phyloP scores from a whole-genome alignment of 2,329 filamentous ascomycete genomes.

The Cercospora brassicicola region DNA sequence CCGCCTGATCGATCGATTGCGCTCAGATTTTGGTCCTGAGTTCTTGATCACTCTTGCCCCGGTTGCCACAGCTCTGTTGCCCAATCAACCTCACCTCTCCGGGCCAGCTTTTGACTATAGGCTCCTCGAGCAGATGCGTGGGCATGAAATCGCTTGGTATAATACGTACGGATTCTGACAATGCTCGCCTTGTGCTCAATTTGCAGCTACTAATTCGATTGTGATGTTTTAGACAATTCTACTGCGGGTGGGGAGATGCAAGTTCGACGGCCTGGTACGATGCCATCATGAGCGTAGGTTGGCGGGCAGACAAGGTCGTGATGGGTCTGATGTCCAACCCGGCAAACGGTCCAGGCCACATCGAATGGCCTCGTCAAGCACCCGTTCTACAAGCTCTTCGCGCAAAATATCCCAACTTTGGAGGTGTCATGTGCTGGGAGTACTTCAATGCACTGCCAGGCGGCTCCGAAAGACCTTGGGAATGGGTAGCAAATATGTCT shows the following conservation, averaged over 20 bases:
- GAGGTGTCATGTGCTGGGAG: slow-evolving; percentile 93
- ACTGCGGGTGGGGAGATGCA: slow-evolving; percentile 81
- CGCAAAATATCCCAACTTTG: slow-evolving; percentile 67
- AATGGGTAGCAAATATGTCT: slow-evolving; percentile 74
- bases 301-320: slow-evolving; percentile 71
- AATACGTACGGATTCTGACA: slow-evolving; percentile 49
- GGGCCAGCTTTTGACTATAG: slow-evolving; percentile 72
- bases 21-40: slow-evolving; percentile 63
- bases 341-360: slow-evolving; percentile 60
- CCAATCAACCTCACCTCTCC: slow-evolving; percentile 62
- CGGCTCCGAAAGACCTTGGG: slow-evolving; percentile 64
- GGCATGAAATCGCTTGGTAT: slow-evolving; percentile 74
- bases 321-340: slow-evolving; percentile 79
- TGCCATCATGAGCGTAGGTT: slow-evolving; percentile 62
- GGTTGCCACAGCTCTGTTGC: slow-evolving; percentile 71
- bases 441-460: slow-evolving; percentile 81
- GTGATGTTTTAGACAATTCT: slow-evolving; percentile 66
- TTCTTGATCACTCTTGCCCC: slow-evolving; percentile 83
- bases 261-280: slow-evolving; percentile 54
- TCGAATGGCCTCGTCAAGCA: slow-evolving; percentile 59
- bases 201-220: slow-evolving; percentile 1
- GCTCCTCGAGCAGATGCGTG: slow-evolving; percentile 67
- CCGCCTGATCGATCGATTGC: slow-evolving; percentile 51
- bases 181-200: not conserved
- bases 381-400: slow-evolving; percentile 59